These are phyloP conservation scores for Talaromyces funiculosus DNA, from an alignment of 2,329 filamentous ascomycete genomes.

Conservation along the genomic window DNA sequence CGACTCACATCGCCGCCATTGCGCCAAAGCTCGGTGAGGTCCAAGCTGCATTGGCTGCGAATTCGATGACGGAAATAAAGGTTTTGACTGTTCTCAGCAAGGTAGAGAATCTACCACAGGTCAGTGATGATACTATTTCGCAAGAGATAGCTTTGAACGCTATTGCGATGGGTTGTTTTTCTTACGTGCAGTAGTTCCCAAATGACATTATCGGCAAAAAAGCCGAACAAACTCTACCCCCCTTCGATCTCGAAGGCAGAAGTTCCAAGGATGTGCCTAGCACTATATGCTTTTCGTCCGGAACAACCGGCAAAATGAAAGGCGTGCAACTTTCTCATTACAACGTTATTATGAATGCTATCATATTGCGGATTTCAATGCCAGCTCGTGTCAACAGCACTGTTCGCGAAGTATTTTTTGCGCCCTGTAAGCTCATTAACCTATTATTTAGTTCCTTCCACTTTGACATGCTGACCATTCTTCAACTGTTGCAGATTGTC, in stretches of 20 bases:
- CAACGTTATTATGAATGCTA: constrained; percentile 68
- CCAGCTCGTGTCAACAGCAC: constrained; percentile 15
- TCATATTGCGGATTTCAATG: constrained; percentile 17
- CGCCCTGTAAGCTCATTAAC: constrained; percentile 16
- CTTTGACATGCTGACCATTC: not conserved
- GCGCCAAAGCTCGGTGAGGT: constrained; percentile 18
- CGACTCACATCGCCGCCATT: constrained; percentile 20
- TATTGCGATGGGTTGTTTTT: not conserved
- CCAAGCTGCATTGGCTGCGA: constrained; percentile 16
- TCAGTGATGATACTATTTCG: not conserved
- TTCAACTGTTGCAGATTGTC: constrained; percentile 15
- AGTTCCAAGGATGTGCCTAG: constrained; percentile 18
- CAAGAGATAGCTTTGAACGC: not conserved
- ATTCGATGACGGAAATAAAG: constrained; percentile 3
- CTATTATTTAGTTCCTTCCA: not conserved
- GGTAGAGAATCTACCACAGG: not conserved
- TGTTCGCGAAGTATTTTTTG: constrained; percentile 19
- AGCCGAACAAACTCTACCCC: constrained; percentile 13
- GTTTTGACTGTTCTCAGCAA: constrained; percentile 1
- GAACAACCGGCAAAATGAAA: constrained; percentile 79
- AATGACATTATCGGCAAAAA: constrained; percentile 18
- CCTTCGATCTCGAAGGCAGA: constrained; percentile 19
- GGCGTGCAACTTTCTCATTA: constrained; percentile 73
- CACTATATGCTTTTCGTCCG: constrained; percentile 58
- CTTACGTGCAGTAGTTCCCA: constrained; percentile 16